A percentile compares a stretch with the other conserved stretches of the same genome.
Conservation (phyloP, 2,329 filamentous ascomycete genomes). For the Arthroderma sp. region DNA sequence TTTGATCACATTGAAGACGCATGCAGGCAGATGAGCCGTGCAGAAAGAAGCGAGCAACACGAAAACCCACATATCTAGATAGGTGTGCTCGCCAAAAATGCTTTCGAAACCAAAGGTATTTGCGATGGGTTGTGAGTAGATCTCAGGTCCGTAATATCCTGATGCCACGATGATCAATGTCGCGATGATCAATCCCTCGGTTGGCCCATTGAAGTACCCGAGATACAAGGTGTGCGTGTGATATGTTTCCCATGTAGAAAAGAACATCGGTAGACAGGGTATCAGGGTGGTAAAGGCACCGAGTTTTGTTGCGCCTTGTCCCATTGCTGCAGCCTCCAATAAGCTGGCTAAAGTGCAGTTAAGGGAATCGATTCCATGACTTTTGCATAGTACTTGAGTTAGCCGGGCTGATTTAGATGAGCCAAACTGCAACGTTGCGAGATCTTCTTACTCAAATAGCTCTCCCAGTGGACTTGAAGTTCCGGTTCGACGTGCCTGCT, state of each 20-base stretch:
- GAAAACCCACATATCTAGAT: slow-evolving; percentile 78
- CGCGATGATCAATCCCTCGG: slow-evolving; percentile 84
- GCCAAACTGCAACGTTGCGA: no score
- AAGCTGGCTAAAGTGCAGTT: slow-evolving; percentile 92
- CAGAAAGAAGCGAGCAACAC: slow-evolving; percentile 54
- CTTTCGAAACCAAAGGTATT: slow-evolving; percentile 52
- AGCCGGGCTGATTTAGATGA: slow-evolving; percentile 3
- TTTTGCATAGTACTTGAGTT: slow-evolving; percentile 21
- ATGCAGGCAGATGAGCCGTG: slow-evolving; percentile 70
- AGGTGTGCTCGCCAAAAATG: slow-evolving; percentile 55
- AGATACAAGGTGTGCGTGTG: slow-evolving; percentile 96
- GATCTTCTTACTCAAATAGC: slow-evolving; percentile 61
- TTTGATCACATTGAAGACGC: slow-evolving; percentile 69
- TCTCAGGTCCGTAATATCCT: slow-evolving; percentile 72
- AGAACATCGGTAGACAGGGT: slow-evolving; percentile 94
- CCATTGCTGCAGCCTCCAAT: slow-evolving; percentile 86
- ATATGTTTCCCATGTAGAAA: slow-evolving; percentile 99
- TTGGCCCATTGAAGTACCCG: slow-evolving; percentile 92
- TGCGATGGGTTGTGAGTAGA: slow-evolving; percentile 68
- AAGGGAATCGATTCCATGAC: slow-evolving; percentile 90
- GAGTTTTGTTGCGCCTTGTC: slow-evolving; percentile 66
- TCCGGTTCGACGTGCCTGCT: slow-evolving; percentile 87
- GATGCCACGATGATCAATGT: slow-evolving; percentile 75
- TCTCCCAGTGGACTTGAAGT: slow-evolving; percentile 92
- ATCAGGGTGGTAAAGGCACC: slow-evolving; percentile 86